phyloP scores from a whole-genome alignment of 441 rosid genomes.

The Syzygium malaccense region DNA sequence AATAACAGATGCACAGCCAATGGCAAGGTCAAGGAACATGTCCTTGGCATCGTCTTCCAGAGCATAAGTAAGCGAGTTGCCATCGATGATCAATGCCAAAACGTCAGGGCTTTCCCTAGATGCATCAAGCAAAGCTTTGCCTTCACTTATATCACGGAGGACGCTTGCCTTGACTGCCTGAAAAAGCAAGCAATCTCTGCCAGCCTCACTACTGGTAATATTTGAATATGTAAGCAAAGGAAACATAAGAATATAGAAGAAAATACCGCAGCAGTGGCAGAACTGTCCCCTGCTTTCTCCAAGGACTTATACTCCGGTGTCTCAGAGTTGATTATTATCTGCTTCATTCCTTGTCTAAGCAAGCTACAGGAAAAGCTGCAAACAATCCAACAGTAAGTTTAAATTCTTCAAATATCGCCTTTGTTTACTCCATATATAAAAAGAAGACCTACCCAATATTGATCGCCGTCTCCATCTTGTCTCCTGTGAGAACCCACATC shows the following conservation, averaged over 20 bases:
- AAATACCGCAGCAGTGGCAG: conserved; percentile 50
- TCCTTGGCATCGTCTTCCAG: conserved; percentile 64
- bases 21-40: conserved; percentile 71
- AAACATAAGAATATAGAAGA: neutral
- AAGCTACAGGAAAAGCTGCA: conserved; percentile 94
- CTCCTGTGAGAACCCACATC: conserved; percentile 96
- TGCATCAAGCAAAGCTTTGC: conserved; percentile 35
- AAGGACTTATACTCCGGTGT: conserved; percentile 48
- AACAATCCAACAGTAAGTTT: conserved; percentile 13
- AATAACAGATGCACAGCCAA: conserved; percentile 91
- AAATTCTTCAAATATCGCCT: conserved; percentile 13
- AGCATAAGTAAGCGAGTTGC: conserved; percentile 79
- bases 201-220: neutral
- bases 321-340: conserved; percentile 75
- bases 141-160: conserved; percentile 43
- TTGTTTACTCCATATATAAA: neutral
- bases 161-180: conserved; percentile 64
- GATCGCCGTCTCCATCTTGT: conserved; percentile 99
- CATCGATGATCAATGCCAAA: conserved; percentile 84
- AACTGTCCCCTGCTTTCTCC: conserved; percentile 63
- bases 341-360: conserved; percentile 93
- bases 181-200: conserved; percentile 10
- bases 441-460: conserved; percentile 73
- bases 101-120: conserved; percentile 54
- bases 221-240: neutral